Conservation (phyloP, 1,284 basidiomycete genomes). For the Abortiporus biennis region DNA sequence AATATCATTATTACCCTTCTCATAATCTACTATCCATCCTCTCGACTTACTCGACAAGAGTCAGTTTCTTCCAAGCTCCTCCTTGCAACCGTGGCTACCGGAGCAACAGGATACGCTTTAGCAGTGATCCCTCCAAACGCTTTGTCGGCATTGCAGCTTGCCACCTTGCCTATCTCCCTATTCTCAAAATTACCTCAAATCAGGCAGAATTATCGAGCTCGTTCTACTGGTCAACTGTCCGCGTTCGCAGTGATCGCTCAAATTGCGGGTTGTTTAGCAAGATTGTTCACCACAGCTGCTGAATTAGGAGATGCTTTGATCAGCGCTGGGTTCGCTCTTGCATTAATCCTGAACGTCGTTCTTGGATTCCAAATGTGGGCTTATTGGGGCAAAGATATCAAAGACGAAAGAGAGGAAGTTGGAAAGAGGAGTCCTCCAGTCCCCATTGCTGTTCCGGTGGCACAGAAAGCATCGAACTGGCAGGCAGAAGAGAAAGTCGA, state of each 20-base stretch:
- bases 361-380: constrained; percentile 77
- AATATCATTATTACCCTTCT: constrained; percentile 80
- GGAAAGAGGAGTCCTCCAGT: constrained; percentile 17
- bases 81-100: constrained; percentile 33
- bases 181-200: constrained; percentile 88
- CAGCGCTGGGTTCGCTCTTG: constrained; percentile 75
- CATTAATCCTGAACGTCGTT: constrained; percentile 73
- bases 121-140: constrained; percentile 41
- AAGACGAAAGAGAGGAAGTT: constrained; percentile 24
- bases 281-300: constrained; percentile 84
- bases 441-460: constrained; percentile 11
- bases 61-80: constrained; percentile 16
- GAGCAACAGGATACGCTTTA: constrained; percentile 40
- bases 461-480: constrained; percentile 26
- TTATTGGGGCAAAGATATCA: constrained; percentile 68
- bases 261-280: constrained; percentile 78
- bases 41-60: constrained; percentile 14
- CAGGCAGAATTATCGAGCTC: constrained; percentile 63
- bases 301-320: constrained; percentile 82
- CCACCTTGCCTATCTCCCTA: constrained; percentile 80
- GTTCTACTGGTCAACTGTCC: constrained; percentile 86
- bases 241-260: constrained; percentile 84
- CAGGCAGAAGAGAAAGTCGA: constrained; percentile 29
- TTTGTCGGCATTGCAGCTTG: constrained; percentile 65
- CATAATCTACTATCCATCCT: constrained; percentile 59